phyloP scores from a whole-genome alignment of 441 rosid genomes.

The Erodium trifolium region DNA sequence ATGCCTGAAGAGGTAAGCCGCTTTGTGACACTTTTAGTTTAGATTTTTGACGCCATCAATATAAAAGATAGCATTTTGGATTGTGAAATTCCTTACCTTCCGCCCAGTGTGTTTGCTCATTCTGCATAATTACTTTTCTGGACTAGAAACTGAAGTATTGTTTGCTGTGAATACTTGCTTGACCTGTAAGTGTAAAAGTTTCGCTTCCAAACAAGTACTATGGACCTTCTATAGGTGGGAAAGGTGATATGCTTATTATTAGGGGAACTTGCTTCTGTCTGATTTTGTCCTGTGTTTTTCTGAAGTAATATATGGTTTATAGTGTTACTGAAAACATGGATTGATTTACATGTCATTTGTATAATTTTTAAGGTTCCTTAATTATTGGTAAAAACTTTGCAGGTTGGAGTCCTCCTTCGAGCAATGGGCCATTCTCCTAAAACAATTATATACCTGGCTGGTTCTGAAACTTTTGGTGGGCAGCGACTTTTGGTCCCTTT shows the following conservation, averaged over 20 bases:
- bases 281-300: not conserved
- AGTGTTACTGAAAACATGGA: not conserved
- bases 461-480: slow-evolving; percentile 94
- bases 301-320: not conserved
- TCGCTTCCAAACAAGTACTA: slow-evolving; percentile 4
- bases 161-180: not conserved
- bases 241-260: not conserved
- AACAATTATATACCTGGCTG: slow-evolving; percentile 82
- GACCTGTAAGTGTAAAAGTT: not conserved
- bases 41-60: slow-evolving; percentile 2
- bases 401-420: slow-evolving; percentile 90
- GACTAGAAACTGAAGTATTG: not conserved
- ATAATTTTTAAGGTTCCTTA: not conserved
- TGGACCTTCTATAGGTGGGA: slow-evolving; percentile 5
- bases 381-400: slow-evolving; percentile 25
- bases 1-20: slow-evolving; percentile 85
- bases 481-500: slow-evolving; percentile 85
- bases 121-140: not conserved
- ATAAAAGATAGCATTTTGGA: not conserved
- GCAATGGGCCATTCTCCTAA: slow-evolving; percentile 84
- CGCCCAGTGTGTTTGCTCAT: not conserved
- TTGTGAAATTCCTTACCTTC: not conserved
- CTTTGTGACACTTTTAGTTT: slow-evolving; percentile 4
- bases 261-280: not conserved
- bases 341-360: not conserved